Conservation (phyloP, 768 basidiomycete species). For the Nidularia pulvinata region DNA sequence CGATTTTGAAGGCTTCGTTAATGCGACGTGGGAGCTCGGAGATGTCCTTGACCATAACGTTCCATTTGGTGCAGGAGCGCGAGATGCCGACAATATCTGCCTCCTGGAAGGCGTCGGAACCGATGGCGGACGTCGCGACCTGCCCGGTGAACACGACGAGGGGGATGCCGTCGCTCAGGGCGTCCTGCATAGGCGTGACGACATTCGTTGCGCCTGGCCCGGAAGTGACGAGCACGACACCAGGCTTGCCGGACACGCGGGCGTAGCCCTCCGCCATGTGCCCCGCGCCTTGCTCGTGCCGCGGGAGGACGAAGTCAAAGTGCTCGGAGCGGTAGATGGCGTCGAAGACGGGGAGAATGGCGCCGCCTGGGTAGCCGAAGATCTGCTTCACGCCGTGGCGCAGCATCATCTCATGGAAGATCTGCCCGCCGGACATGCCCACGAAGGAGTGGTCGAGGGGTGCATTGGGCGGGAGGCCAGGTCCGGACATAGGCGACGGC, state of each 20-base stretch:
- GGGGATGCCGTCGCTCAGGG: conserved; percentile 91
- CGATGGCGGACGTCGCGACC: conserved; percentile 98
- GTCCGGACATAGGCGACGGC: conserved; percentile 27
- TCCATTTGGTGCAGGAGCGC: conserved; percentile 98
- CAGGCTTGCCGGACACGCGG: conserved; percentile 95
- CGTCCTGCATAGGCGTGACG: conserved; percentile 98
- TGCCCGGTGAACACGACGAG: conserved; percentile 96
- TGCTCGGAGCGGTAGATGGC: conserved; percentile 96
- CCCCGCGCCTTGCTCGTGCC: conserved; percentile 98
- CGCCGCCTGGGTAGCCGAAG: conserved; percentile 98
- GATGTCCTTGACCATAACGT: conserved; percentile 99
- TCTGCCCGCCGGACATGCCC: conserved; percentile 94
- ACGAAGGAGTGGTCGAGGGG: conserved; percentile 84
- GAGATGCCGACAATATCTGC: conserved; percentile 98
- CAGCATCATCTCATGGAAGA: conserved; percentile 99
- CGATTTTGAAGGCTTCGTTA: conserved; percentile 99
- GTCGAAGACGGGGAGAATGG: conserved; percentile 99
- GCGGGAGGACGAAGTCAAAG: conserved; percentile 94
- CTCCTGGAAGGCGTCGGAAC: conserved; percentile 99
- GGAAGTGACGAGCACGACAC: conserved; percentile 97
- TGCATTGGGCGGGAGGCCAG: conserved; percentile 39
- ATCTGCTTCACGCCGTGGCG: conserved; percentile 95
- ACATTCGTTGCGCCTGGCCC: conserved; percentile 99
- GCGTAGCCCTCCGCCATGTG: conserved; percentile 99
- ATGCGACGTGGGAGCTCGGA: conserved; percentile 92